Evolutionary conservation across 805 yeast genomes (phyloP), one percentile per base, ranked within the genome.

Genomic region (Suhomyces emberorum): DNA sequence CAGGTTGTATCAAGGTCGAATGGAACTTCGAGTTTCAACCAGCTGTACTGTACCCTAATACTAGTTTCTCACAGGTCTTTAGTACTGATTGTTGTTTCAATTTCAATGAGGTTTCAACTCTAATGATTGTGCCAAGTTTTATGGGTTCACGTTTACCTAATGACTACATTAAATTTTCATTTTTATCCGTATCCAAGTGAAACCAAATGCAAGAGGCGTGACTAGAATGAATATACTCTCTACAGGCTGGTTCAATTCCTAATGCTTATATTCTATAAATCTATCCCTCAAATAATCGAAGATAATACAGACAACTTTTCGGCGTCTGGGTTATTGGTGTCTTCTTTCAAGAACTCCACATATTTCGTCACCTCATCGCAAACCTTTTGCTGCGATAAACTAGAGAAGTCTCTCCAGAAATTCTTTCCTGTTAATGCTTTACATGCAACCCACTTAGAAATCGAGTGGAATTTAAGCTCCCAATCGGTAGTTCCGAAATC

Each of bases 381-480:
- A 3, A 54, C 55, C 16, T 43, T 35, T 19, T 32, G 17, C 25
- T 42, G 50, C 9, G 41, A 32, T 19, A 46, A 11, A 5, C 42
- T 31, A 10, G 45, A 39, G 11, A 46, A 41, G 21, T 44, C 35
- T 9, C 22, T 34, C 65, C 65, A 60, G 28, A 35, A 57, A 11
- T 34, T 30, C 11, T 44, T 36, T 29, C 53, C 51, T n/a, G 39
- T 41, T 21, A 61, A 38, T 3, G 48, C 61, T 8, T 44, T 47
- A 40, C 69, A 63, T 10, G 57, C 57, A 14, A 58, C 40, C 59
- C 59, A 60, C 24, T 54, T 45, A 29, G 62, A 48, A 20, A 61
- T 49, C 5, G 65, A 41, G 37, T 60, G 65, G 41, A 62, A 56
- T 34, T 49, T 44, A 30, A 63, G 44, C 38, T 63, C 68, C 69